Evolutionary conservation across 495 filamentous ascomycete species (phyloP), one percentile per base, ranked within the genome.

Genomic region (Hyphodiscus hymeniophilus): DNA sequence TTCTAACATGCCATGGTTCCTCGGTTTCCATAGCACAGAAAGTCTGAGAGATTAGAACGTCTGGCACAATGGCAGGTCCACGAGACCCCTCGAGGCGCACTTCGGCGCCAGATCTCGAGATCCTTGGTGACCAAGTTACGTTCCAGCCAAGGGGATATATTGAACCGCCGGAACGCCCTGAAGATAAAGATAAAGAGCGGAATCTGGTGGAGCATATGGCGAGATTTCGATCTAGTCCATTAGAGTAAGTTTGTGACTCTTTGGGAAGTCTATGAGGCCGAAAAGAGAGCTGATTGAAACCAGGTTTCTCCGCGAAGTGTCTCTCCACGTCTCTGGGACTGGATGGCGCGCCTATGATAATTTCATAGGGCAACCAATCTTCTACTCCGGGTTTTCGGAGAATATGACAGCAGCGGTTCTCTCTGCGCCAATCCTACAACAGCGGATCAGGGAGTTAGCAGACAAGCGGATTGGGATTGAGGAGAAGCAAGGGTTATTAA

Each of bases 281-380:
- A 15, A 15, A n/a, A n/a, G n/a, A n/a, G n/a, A 23, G 28, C 26
- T 28, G 26, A 28, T 28, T 10, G 26, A 5, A 28, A 10, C 35
- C 59, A 84, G 87, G 47, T 96, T 95, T 65, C 79, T 98, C 26
- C 85, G 89, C 48, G 91, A 98, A 70, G 82, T 97, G 50, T 87
- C 82, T 45, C 70, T 94, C 36, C 86, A 96, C 63, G 83, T 95
- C 52, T 87, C 84, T 4, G 92, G 92, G 43, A 83, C 83, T 3
- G 89, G 88, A 45, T 98, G 92, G 92, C 81, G 92, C 44, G 84
- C 84, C 50, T 98, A 98, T 70, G 87, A 96, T 63, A 71, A 85
- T 45, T 74, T 87, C 52, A 79, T 96, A 54, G 92, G 92, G 11
- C 91, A 95, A 63, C 86, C 87, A 0, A 82, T 96, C 30, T 97